These are phyloP conservation scores for Phytopythium sindhum DNA, from an alignment of 352 stramenopile species.

Conservation along the genomic window DNA sequence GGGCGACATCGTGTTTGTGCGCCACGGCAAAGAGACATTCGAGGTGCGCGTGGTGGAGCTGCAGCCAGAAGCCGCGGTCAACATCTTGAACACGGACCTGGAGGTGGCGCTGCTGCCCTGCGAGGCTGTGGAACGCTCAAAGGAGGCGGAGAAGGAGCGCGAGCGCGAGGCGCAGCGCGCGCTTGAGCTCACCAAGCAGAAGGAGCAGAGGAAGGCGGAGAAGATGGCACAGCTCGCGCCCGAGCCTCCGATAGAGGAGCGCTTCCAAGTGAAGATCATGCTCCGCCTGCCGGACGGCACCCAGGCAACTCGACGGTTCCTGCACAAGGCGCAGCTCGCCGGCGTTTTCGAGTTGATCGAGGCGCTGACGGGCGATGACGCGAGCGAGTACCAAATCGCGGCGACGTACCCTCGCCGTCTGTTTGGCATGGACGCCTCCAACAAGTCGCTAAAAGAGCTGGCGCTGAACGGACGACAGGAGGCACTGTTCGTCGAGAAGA, in stretches of 20 bases:
- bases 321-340: constrained; percentile 25
- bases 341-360: constrained; percentile 54
- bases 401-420: constrained; percentile 61
- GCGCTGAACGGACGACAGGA: constrained; percentile 58
- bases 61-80: constrained; percentile 51
- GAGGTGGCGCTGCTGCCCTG: constrained; percentile 77
- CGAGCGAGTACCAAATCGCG: constrained; percentile 40
- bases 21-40: constrained; percentile 72
- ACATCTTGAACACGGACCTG: constrained; percentile 80
- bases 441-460: constrained; percentile 48
- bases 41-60: constrained; percentile 62
- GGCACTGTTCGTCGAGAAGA: constrained; percentile 60
- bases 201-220: constrained; percentile 39
- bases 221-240: constrained; percentile 26
- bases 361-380: constrained; percentile 43
- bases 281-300: constrained; percentile 44
- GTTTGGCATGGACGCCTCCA: constrained; percentile 32
- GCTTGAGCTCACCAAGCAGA: constrained; percentile 22
- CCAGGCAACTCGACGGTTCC: constrained; percentile 46
- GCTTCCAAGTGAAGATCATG: constrained; percentile 39
- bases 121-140: constrained; percentile 41
- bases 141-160: constrained; percentile 28
- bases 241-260: constrained; percentile 41
- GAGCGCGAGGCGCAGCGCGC: constrained; percentile 34
- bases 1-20: constrained; percentile 74